Evolutionary conservation across 352 stramenopile species (phyloP).

Genomic region (Phytopythium cucurbitacearum): DNA sequence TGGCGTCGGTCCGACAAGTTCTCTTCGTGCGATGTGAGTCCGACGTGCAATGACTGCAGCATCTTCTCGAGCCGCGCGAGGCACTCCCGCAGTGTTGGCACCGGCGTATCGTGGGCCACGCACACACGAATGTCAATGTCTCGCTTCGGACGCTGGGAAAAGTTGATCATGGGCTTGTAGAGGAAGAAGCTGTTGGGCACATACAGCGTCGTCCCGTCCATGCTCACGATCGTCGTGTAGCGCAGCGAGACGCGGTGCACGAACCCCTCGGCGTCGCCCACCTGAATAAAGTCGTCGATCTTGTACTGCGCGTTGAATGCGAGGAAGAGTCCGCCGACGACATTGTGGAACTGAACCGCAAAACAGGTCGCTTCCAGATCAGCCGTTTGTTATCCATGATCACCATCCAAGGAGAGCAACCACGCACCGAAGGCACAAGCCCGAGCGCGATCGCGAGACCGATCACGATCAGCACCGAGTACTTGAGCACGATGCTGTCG

Average conservation of each 20-base stretch:
- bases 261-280: conserved; percentile 69
- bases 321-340: conserved; percentile 79
- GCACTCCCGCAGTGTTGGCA: conserved; percentile 56
- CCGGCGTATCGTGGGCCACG: conserved; percentile 49
- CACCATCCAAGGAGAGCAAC: background rate
- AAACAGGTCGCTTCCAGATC: background rate
- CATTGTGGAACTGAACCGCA: conserved; percentile 64
- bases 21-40: conserved; percentile 84
- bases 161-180: conserved; percentile 90
- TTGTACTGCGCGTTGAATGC: conserved; percentile 89
- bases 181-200: conserved; percentile 88
- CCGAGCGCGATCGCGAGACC: conserved; percentile 77
- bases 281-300: conserved; percentile 85
- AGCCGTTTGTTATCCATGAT: background rate
- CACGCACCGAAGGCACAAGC: conserved; percentile 71
- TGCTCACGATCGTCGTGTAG: conserved; percentile 81
- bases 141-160: conserved; percentile 77
- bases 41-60: conserved; percentile 81
- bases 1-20: conserved; percentile 75
- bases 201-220: conserved; percentile 76
- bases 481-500: conserved; percentile 70
- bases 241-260: conserved; percentile 80
- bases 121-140: conserved; percentile 72
- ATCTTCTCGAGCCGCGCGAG: conserved; percentile 65
- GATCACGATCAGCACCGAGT: conserved; percentile 82